Base-by-base conservation (phyloP, 805 yeast species). In the Candida nanaspora region DNA sequence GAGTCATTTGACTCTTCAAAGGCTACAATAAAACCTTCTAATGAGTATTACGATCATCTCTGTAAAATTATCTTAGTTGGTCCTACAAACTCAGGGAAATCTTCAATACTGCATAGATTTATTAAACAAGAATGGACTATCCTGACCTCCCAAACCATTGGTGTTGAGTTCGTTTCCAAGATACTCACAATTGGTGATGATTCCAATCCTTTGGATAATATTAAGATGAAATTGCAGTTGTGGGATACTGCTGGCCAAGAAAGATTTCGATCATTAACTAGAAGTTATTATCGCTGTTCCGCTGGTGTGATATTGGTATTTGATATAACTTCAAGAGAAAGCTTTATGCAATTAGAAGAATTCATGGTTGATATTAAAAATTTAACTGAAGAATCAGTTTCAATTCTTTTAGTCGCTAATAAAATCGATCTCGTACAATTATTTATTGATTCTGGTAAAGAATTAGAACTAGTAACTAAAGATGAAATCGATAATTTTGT, bases 31-130 rank as follows among this genome's bases (percentile, higher is more conserved):
- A 35, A 31, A 20, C 39, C 48, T 10, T 37, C n/a, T 6, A 43
- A 43, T 21, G 57, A 51, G n/a, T 36, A 43, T 16, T 65, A 65
- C 40, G 66, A 64, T 43, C 64, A 58, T 37, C 51, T 65, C 8
- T 58, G 64, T 30, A 69, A 69, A 33, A 62, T 65, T 16, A 70
- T 70, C 29, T 51, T 68, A 26, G 63, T 68, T 10, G 74, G 74
- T 0, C 62, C 69, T 1, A 62, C 71, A 2, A 68, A 70, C 0
- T 62, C 65, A 31, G 74, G 74, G 3, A 68, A 68, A 46, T 61
- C 71, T 1, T 66, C 71, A 22, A 52, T 71, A n/a, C 48, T 71
- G 33, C 68, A 59, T 37, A 50, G 62, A 14, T 65, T 60, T 34
- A 44, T 61, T 8, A 50, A 57, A 19, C 51, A 52, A 5, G 62